These are phyloP conservation scores for Colletotrichum lindemuthianum DNA, from an alignment of 2,329 filamentous ascomycete species.

Conservation along the genomic window DNA sequence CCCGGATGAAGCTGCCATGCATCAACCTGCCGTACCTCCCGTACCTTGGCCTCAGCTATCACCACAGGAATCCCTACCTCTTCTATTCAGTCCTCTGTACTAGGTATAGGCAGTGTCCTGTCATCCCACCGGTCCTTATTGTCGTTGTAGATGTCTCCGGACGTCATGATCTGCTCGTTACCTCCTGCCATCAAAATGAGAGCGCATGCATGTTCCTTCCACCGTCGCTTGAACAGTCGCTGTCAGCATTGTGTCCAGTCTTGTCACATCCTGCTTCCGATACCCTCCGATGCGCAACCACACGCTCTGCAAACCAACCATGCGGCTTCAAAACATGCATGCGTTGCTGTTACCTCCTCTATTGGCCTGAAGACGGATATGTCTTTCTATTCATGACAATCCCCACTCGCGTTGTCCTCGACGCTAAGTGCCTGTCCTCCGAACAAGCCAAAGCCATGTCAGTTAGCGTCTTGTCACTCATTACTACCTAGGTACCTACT, in stretches of 20 bases:
- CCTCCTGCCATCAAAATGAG: slow-evolving; percentile 10
- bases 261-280: neutral
- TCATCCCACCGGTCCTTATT: neutral
- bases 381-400: neutral
- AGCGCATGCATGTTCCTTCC: slow-evolving; percentile 17
- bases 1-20: neutral
- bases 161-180: slow-evolving; percentile 1
- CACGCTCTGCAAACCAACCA: neutral
- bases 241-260: neutral
- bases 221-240: neutral
- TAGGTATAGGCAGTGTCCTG: neutral
- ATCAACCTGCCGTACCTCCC: too few relatives aligned
- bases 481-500: too few relatives aligned
- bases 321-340: too few relatives aligned
- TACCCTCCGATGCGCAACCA: neutral
- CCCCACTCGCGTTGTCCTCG: neutral
- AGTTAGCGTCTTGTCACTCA: too few relatives aligned
- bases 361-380: neutral
- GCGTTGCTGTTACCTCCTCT: neutral
- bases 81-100: neutral
- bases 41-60: too few relatives aligned
- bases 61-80: neutral
- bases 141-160: neutral
- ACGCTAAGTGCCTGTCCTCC: too few relatives aligned
- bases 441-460: neutral